These are phyloP conservation scores for Cerrena zonata DNA, from an alignment of 1,284 basidiomycete species.

Conservation along the genomic window DNA sequence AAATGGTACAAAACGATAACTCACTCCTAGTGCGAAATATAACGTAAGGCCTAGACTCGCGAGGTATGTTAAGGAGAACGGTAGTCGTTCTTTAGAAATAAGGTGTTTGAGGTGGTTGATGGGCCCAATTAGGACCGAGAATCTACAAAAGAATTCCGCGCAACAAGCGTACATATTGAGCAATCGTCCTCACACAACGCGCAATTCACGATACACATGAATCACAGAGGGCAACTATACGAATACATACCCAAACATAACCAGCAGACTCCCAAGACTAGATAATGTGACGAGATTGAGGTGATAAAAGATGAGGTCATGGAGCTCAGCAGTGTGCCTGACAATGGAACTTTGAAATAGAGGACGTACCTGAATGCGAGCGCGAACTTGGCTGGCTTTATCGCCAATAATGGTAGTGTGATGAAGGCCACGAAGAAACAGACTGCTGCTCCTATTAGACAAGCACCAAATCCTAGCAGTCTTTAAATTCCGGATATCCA, in stretches of 20 bases:
- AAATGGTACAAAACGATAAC: conserved; percentile 21
- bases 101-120: conserved; percentile 88
- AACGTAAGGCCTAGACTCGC: conserved; percentile 76
- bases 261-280: conserved; percentile 76
- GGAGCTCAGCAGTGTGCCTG: not conserved
- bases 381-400: conserved; percentile 86
- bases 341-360: no score
- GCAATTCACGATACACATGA: no score
- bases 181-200: no score
- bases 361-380: conserved; percentile 71
- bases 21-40: conserved; percentile 82
- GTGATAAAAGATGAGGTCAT: not conserved
- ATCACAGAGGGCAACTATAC: not conserved
- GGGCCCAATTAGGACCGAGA: conserved; percentile 80
- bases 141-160: conserved; percentile 38
- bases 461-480: conserved; percentile 89
- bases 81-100: conserved; percentile 76
- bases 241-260: conserved; percentile 75
- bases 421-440: conserved; percentile 96
- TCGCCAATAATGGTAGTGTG: conserved; percentile 76
- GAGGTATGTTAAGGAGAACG: conserved; percentile 84
- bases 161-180: no score
- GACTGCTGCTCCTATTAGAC: conserved; percentile 82
- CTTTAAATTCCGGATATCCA: conserved; percentile 32
- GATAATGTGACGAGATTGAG: not conserved